phyloP scores from a whole-genome alignment of 164 flowering plant genomes.

The Litsea cubeba region DNA sequence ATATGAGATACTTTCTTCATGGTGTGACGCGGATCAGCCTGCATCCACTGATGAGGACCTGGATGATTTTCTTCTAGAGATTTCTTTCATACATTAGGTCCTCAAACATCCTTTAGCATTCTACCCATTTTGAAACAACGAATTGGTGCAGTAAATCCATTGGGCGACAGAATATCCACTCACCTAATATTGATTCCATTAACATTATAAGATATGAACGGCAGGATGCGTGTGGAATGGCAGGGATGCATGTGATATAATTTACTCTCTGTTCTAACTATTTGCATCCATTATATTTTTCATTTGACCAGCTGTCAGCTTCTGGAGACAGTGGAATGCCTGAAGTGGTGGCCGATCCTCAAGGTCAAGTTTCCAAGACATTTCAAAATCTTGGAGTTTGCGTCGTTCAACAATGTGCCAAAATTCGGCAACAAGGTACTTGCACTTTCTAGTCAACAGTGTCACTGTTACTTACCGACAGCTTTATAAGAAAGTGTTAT shows the following conservation, averaged over 20 bases:
- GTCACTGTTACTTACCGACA: neutral
- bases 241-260: neutral
- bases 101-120: too few species aligned
- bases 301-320: slow-evolving; percentile 68
- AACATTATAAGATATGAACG: too few species aligned
- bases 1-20: too few species aligned
- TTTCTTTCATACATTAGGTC: too few species aligned
- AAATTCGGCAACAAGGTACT: slow-evolving; percentile 95
- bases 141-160: too few species aligned
- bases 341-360: slow-evolving; percentile 90
- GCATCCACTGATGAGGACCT: too few species aligned
- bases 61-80: too few species aligned
- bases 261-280: neutral
- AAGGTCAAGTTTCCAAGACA: slow-evolving; percentile 73
- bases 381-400: slow-evolving; percentile 93
- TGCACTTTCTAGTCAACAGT: neutral
- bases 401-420: slow-evolving; percentile 96
- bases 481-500: neutral
- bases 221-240: neutral
- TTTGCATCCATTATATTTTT: neutral
- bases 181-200: too few species aligned
- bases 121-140: too few species aligned
- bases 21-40: too few species aligned
- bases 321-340: slow-evolving; percentile 98
- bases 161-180: too few species aligned